Conservation (phyloP, 768 basidiomycete genomes). For the Pisolithus microcarpus region DNA sequence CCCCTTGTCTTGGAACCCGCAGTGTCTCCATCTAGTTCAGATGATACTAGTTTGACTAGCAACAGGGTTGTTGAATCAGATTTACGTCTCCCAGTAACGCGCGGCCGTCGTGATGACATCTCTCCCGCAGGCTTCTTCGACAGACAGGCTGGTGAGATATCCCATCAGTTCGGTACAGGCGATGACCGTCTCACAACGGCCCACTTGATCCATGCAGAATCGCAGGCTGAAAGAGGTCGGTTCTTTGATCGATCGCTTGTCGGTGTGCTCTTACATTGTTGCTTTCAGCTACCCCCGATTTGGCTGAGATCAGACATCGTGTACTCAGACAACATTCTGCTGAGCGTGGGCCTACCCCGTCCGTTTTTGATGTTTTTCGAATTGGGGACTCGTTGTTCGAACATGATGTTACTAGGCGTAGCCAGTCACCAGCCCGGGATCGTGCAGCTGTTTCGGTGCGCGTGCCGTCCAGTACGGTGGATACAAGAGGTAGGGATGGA, state of each 20-base stretch:
- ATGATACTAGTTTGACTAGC: constrained; percentile 11
- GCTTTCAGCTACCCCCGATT: background rate
- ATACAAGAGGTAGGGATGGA: background rate
- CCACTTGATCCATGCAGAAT: background rate
- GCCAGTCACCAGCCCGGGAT: constrained; percentile 6
- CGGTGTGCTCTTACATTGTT: background rate
- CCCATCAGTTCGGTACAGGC: background rate
- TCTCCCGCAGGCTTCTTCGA: background rate
- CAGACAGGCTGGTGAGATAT: background rate
- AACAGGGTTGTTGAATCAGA: constrained; percentile 5
- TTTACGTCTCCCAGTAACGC: background rate
- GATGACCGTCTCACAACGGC: background rate
- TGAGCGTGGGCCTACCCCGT: constrained; percentile 17
- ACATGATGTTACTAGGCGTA: constrained; percentile 6
- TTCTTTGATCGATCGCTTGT: background rate
- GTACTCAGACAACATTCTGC: constrained; percentile 17
- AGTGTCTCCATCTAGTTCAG: constrained; percentile 7
- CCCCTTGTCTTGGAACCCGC: constrained; percentile 18
- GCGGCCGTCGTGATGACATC: background rate
- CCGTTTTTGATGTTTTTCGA: constrained; percentile 25
- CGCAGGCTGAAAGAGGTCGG: background rate
- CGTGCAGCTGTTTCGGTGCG: background rate
- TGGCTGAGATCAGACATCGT: constrained; percentile 8
- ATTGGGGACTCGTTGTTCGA: constrained; percentile 17
- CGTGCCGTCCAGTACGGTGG: constrained; percentile 9